phyloP scores from a whole-genome alignment of 2,329 filamentous ascomycete species.

The Gaeumannomyces sp. region DNA sequence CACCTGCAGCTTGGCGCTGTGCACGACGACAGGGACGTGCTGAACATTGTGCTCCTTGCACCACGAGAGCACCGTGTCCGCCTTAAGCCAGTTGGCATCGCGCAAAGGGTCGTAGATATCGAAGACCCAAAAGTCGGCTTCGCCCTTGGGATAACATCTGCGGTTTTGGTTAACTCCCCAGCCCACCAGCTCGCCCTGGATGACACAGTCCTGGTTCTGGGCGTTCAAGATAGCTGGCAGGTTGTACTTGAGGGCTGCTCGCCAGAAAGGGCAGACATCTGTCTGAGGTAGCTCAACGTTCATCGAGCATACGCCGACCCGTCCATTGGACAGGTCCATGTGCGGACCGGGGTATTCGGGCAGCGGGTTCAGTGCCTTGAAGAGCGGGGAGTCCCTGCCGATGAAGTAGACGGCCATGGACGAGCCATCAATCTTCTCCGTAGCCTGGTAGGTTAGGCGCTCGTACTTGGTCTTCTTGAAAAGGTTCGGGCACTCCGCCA shows the following conservation, averaged over 20 bases:
- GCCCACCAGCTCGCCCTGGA: slow-evolving; percentile 29
- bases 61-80: neutral
- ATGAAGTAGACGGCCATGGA: slow-evolving; percentile 33
- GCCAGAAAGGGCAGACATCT: slow-evolving; percentile 19
- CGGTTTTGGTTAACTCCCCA: slow-evolving; percentile 22
- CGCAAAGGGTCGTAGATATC: slow-evolving; percentile 12
- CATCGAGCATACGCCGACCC: slow-evolving; percentile 27
- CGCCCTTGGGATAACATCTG: slow-evolving; percentile 18
- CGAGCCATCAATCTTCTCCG: slow-evolving; percentile 32
- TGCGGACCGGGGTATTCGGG: slow-evolving; percentile 8
- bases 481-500: slow-evolving; percentile 22
- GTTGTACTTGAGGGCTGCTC: slow-evolving; percentile 16
- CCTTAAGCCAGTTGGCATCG: slow-evolving; percentile 1
- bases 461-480: slow-evolving; percentile 23
- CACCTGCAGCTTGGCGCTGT: slow-evolving; percentile 13
- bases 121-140: slow-evolving; percentile 19
- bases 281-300: slow-evolving; percentile 21
- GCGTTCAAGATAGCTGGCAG: slow-evolving; percentile 19
- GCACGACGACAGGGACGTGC: slow-evolving; percentile 15
- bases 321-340: slow-evolving; percentile 19
- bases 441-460: slow-evolving; percentile 27
- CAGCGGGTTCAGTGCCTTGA: slow-evolving; percentile 10
- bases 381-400: slow-evolving; percentile 17
- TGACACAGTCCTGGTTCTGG: slow-evolving; percentile 19
- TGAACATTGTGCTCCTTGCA: slow-evolving; percentile 14